A percentile compares a stretch with the other conserved stretches of the same genome.
These are phyloP conservation scores for Hortiboletus campestris DNA, from an alignment of 768 basidiomycete genomes.

Conservation along the genomic window DNA sequence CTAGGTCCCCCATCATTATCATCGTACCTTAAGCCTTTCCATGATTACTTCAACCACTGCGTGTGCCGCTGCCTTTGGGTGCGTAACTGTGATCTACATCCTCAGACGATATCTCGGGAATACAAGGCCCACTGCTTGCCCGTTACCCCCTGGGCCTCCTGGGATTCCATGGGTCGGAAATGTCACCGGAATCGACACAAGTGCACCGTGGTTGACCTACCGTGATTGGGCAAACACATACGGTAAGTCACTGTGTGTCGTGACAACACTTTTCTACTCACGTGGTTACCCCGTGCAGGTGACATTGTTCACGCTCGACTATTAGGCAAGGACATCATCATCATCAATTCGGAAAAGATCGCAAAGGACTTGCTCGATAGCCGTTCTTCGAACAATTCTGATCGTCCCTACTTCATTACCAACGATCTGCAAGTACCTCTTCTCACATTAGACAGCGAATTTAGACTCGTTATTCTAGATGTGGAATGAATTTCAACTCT, in stretches of 20 bases:
- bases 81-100: not conserved
- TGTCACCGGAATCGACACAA: not conserved
- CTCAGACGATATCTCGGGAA: not conserved
- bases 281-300: constrained; percentile 36
- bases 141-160: not conserved
- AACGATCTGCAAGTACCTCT: constrained; percentile 6
- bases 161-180: constrained; percentile 3
- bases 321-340: constrained; percentile 41
- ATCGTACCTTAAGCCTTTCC: not conserved
- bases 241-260: constrained; percentile 13
- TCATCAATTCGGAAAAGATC: constrained; percentile 27
- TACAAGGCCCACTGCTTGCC: constrained; percentile 25
- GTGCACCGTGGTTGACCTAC: constrained; percentile 21
- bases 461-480: not conserved
- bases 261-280: constrained; percentile 22
- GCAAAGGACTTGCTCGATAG: constrained; percentile 30
- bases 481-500: constrained; percentile 15
- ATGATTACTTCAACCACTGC: not conserved
- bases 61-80: not conserved
- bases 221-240: constrained; percentile 36
- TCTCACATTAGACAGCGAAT: not conserved
- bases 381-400: constrained; percentile 45
- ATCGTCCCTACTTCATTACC: constrained; percentile 39
- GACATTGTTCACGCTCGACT: constrained; percentile 26
- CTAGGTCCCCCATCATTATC: no score